Conservation (phyloP, 768 basidiomycete species). For the Termitomyces sp. region DNA sequence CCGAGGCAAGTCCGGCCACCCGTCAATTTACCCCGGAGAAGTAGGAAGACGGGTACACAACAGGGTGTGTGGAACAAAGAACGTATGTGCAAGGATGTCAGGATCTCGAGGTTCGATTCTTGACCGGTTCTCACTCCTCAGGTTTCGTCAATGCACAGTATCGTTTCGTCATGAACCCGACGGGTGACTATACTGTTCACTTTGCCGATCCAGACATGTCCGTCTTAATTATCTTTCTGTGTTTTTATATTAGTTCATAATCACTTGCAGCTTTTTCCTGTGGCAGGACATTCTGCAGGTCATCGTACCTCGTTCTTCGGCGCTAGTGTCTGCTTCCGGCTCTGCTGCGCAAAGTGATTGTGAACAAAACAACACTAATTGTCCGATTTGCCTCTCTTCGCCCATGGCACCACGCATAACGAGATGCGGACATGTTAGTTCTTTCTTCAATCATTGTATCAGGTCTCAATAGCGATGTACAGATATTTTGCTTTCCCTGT, state of each 20-base stretch:
- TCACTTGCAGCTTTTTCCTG: constrained; percentile 76
- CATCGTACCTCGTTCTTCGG: constrained; percentile 82
- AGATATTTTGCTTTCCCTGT: constrained; percentile 96
- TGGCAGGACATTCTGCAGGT: constrained; percentile 97
- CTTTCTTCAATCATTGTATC: constrained; percentile 7
- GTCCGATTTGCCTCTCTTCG: constrained; percentile 93
- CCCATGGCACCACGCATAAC: constrained; percentile 92
- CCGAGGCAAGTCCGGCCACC: constrained; percentile 70
- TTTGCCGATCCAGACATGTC: constrained; percentile 98
- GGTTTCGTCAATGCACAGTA: constrained; percentile 97
- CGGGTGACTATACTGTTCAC: constrained; percentile 88
- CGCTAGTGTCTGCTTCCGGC: constrained; percentile 61
- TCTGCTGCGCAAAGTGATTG: constrained; percentile 36
- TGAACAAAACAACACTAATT: constrained; percentile 67
- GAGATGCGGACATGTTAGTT: constrained; percentile 94
- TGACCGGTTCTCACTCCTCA: constrained; percentile 28
- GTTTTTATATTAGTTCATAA: not conserved
- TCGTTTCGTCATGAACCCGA: constrained; percentile 92
- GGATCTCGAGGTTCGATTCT: constrained; percentile 13
- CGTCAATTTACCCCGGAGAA: constrained; percentile 65
- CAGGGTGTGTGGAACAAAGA: constrained; percentile 87
- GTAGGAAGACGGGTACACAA: constrained; percentile 60
- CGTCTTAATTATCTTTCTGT: constrained; percentile 22
- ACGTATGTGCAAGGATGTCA: constrained; percentile 51
- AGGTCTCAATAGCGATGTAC: constrained; percentile 13